Base-by-base conservation (phyloP, 2,329 filamentous ascomycete genomes). In the Lachnum nothofagi region DNA sequence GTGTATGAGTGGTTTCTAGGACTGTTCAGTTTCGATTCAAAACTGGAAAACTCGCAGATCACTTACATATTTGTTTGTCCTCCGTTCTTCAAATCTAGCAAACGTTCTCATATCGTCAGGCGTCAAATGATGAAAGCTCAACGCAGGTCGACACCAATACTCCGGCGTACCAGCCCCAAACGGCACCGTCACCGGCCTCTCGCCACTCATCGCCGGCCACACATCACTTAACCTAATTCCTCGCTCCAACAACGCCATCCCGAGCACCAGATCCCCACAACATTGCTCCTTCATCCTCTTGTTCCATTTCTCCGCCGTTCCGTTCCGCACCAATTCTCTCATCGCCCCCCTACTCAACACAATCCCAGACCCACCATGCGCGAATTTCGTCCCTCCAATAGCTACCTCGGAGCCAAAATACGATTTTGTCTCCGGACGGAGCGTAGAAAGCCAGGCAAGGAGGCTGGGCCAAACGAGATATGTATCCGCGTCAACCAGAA, bases 401-500 rank as follows among this genome's bases (percentile, higher is more conserved):
- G 71, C 67, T 14, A 72, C 69, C 17, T 72, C 65, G 50, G 75
- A 77, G 10, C 78, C 78, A n/a, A 80, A 64, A 55, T 79, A 81
- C 25, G 68, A 66, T 41, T 68, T 67, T 46, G 73, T 66, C 4
- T 55, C 40, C 14, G 51, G 51, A 44, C 54, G 45, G 12, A 55
- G 20, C 2, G 34, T 53, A 1, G 27, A 25, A 4, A 57, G 14
- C 52, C 52, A 59, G 7, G 4, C 62, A 23, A 73, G 63, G 27
- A 80, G 56, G 45, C 73, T 78, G 5, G 72, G 66, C 72, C 76
- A 78, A 31, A 77, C 64, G 6, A 80, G 68, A 56, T 80, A 81
- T 3, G 77, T 78, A 60, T 81, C 78, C 44, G 76, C 76, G 46
- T 81, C 78, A 52, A 80, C 69, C 53, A 78, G 79, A 16, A 82